Conservation (phyloP, 2,329 filamentous ascomycete genomes). For the Fusarium miscanthi region DNA sequence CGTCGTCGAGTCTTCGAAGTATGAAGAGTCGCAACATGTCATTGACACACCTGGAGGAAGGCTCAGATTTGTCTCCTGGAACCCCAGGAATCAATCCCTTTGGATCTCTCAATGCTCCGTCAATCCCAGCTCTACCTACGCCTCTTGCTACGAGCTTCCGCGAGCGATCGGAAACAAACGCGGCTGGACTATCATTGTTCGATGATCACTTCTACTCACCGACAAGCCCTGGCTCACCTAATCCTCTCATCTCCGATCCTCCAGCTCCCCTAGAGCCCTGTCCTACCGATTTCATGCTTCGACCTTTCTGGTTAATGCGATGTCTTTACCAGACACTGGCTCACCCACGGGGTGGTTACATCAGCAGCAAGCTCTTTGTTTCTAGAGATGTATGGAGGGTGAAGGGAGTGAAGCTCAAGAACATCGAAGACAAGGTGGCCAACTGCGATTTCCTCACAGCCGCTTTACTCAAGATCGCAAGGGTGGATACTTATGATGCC, state of each 20-base stretch:
- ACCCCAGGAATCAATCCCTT: constrained; percentile 81
- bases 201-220: constrained; percentile 83
- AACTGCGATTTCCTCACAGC: constrained; percentile 93
- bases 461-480: constrained; percentile 82
- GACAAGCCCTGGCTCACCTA: constrained; percentile 71
- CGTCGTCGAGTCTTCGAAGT: constrained; percentile 76
- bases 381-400: constrained; percentile 94
- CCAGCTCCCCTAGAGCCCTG: constrained; percentile 90
- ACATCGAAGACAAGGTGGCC: constrained; percentile 91
- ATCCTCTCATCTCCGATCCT: constrained; percentile 69
- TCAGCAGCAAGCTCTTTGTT: constrained; percentile 92
- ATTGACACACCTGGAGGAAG: constrained; percentile 68
- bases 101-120: constrained; percentile 60
- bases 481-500: constrained; percentile 89
- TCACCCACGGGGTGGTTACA: constrained; percentile 90
- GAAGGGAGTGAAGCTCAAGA: constrained; percentile 91
- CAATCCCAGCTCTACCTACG: constrained; percentile 73
- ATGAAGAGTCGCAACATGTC: constrained; percentile 81
- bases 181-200: constrained; percentile 80
- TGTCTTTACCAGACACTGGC: constrained; percentile 92
- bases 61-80: constrained; percentile 74
- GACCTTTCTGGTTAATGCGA: constrained; percentile 98
- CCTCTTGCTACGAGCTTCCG: constrained; percentile 72
- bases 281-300: constrained; percentile 86
- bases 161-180: constrained; percentile 65